Percentiles rank a stretch among this genome's conserved stretches.
phyloP scores from a whole-genome alignment of 2,329 filamentous ascomycete genomes.

The Clonostachys rhizophaga region DNA sequence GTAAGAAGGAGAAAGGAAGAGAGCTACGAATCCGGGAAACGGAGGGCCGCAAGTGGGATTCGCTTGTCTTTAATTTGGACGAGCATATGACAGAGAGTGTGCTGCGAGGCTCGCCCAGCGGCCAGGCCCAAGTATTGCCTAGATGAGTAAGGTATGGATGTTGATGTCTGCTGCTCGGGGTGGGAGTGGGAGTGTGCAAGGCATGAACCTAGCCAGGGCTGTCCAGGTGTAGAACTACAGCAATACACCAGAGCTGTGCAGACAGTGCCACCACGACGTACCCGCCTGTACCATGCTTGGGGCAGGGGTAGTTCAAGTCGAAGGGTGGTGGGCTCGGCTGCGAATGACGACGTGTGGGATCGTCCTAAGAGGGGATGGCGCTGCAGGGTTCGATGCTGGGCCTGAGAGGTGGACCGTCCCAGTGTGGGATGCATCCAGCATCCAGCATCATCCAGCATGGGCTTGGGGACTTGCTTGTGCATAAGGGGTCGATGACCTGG shows the following conservation, averaged over 20 bases:
- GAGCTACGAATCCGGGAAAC: neutral
- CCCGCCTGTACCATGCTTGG: no score
- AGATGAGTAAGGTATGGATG: conserved; percentile 2
- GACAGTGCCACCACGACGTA: no score
- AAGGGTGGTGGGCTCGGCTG: no score
- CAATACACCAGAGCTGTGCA: no score
- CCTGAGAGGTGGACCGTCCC: neutral
- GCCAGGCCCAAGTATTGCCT: neutral
- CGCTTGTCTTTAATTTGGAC: conserved; percentile 1
- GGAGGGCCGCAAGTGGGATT: neutral
- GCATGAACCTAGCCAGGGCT: no score
- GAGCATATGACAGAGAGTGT: neutral
- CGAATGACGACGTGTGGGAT: conserved; percentile 5
- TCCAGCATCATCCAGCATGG: no score
- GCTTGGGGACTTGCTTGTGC: no score
- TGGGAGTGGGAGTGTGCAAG: neutral
- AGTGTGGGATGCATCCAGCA: no score
- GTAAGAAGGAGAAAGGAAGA: no score
- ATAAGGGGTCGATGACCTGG: no score
- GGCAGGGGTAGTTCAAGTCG: no score
- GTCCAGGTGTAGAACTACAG: no score
- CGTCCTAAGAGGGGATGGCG: conserved; percentile 4
- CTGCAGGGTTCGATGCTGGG: conserved; percentile 3
- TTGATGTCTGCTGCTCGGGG: neutral
- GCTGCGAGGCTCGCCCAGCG: neutral